A percentile compares a stretch with the other conserved stretches of the same genome.
Evolutionary conservation across 768 basidiomycete genomes (phyloP).

Genomic region (Cystoderma amianthinum): DNA sequence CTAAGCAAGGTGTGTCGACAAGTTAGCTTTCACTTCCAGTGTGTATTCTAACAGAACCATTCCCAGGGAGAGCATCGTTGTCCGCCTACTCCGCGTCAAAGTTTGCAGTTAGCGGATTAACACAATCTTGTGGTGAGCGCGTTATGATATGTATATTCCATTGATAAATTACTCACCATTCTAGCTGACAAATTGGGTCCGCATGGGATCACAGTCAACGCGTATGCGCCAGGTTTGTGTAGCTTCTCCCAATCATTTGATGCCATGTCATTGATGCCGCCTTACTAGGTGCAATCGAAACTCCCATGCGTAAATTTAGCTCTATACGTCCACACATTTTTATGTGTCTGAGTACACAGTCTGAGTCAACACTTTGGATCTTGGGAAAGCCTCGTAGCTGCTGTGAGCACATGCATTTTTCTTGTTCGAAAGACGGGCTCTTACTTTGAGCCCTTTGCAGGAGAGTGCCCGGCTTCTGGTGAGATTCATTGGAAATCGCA

Average conservation of each 20-base stretch:
- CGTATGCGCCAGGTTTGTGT: slow-evolving; percentile 20
- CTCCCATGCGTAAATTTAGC: slow-evolving; percentile 15
- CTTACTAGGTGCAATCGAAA: slow-evolving; percentile 9
- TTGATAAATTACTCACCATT: slow-evolving; percentile 6
- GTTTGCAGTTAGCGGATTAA: no score
- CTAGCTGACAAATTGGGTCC: slow-evolving; percentile 16
- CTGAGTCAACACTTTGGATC: not conserved
- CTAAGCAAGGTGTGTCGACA: no score
- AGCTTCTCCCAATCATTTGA: not conserved
- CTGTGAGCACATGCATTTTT: slow-evolving; percentile 2
- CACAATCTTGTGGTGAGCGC: no score
- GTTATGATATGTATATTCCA: no score
- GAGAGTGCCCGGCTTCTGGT: slow-evolving; percentile 7
- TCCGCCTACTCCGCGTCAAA: no score
- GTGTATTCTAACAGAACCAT: no score
- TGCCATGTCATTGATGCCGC: not conserved
- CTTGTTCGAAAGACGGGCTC: not conserved
- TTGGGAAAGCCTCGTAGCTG: slow-evolving; percentile 5
- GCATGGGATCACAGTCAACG: slow-evolving; percentile 24
- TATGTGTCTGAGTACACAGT: not conserved
- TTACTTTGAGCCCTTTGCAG: slow-evolving; percentile 1
- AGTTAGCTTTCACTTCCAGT: no score
- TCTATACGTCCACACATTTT: not conserved
- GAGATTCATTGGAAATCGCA: slow-evolving; percentile 15
- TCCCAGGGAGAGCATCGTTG: no score